Base-by-base conservation (phyloP, 331 rosid genomes). In the Prunus yedoensis region DNA sequence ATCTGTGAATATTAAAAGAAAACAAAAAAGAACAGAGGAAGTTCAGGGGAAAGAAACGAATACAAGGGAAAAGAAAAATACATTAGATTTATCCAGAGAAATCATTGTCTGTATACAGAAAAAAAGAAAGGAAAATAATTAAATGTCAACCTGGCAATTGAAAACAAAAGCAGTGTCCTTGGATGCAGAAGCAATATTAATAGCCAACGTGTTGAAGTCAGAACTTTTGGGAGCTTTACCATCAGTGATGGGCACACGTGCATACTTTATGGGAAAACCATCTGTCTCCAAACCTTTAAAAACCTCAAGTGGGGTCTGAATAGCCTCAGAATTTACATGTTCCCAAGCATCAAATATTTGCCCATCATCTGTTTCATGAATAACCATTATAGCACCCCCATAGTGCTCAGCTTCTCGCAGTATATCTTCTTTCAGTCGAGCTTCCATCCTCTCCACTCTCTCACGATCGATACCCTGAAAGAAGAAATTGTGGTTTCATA, bases 151-250 rank as follows among this genome's bases (percentile, higher is more conserved):
- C 97, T 93, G 98, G 82, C 98, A 91, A 79, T 93, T 93, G 89
- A 93, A 93, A 84, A 91, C 98, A 84, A 89, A 91, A 76, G 89
- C 87, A 79, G 97, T 82, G 77, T 86, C 96, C 83, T 85, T 85
- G 66, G 89, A 76, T 76, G 98, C 89, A 78, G 94, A 91, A 79
- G 93, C 87, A 73, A 89, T 91, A 89, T 93, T 91, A 74, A 68
- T 70, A 21, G 97, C 89, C 85, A 93, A 73, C 38, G 87, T 82
- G 74, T 93, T 94, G 46, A 93, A 85, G 82, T 91, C 98, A 12
- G 98, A 93, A 83, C 96, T 87, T 85, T 91, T 89, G 45, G 98
- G 97, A 76, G 94, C 98, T 87, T 93, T 93, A 74, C 97, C 97
- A 67, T 93, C 97, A 38, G 98, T 93, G 74, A 88, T 93, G 75